Base-by-base conservation (phyloP, 768 basidiomycete species). In the Sutorius australiensis region DNA sequence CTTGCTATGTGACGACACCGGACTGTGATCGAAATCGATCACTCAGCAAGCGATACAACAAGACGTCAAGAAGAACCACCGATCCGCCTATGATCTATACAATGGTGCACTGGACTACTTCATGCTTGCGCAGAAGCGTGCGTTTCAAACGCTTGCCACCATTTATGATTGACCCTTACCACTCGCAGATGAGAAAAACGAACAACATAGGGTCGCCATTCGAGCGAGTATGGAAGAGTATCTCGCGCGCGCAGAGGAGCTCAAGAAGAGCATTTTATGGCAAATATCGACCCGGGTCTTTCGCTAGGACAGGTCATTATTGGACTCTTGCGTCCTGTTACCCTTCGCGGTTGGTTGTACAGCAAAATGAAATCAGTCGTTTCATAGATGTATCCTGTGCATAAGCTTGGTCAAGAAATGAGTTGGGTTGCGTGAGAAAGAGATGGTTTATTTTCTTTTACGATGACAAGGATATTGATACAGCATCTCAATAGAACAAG, bases 91-190 rank as follows among this genome's bases (percentile, higher is more conserved):
- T 79, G 92, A 88, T 73, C 80, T 84, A 55, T 95, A 95, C 72
- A 86, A 87, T 73, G 94, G 95, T 75, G 80, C 91, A 3, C 78
- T 98, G 50, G 95, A 98, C 67, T 98, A 94, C 72, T 98, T 98
- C 73, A 91, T 97, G 87, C 87, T 97, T 63, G 92, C 94, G 6
- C 76, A 92, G 64, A 93, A 92, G 70, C 92, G 92, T 93, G 56
- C 14, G 64, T 55, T 41, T 31, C 6, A 13, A 16, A 11, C 13
- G 8, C 19, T 45, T 10, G 5, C 17, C 17, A 3, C 6, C n/a
- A 16, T 1, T 21, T 6, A 5, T 21, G 5, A 28, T 3, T 8
- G 17, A 30, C 33, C 6, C 27, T 27, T 42, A 9, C 14, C 16
- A 13, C 39, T 40, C 14, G 5, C 30, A 66, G 64, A 90, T 61